phyloP scores from a whole-genome alignment of 2,329 filamentous ascomycete genomes.

The Paradendryphiella salina region DNA sequence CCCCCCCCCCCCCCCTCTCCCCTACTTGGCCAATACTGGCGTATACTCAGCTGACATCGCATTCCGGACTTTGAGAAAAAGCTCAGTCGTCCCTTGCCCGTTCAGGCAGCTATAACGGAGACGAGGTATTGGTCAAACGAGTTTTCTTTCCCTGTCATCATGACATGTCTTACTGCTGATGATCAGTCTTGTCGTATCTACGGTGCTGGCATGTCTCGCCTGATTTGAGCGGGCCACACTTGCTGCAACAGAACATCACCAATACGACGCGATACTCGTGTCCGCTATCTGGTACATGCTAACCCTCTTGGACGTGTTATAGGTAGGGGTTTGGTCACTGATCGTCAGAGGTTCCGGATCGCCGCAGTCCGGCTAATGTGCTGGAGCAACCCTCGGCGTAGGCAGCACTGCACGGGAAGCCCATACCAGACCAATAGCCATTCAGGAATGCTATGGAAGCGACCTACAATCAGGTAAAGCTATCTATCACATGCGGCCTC shows the following conservation, averaged over 20 bases:
- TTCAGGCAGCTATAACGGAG: background rate
- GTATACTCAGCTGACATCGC: slow-evolving; percentile 1
- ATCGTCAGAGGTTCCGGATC: background rate
- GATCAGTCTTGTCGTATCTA: background rate
- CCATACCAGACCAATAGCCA: background rate
- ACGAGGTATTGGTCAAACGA: background rate
- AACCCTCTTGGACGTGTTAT: background rate
- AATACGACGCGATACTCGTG: background rate
- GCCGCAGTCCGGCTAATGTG: background rate
- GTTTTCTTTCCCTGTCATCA: background rate
- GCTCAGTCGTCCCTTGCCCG: background rate
- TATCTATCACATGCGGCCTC: too few species aligned
- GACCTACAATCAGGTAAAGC: too few species aligned
- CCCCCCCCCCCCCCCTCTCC: too few species aligned
- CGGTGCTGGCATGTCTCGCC: background rate
- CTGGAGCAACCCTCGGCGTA: too few species aligned
- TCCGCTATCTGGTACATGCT: background rate
- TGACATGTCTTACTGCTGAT: background rate
- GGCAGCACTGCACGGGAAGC: background rate
- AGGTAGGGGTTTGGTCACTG: background rate
- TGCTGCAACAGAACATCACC: background rate
- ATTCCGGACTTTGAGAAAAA: background rate
- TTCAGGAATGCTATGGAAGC: too few species aligned
- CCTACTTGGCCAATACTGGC: background rate
- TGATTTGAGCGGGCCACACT: background rate